Evolutionary conservation across 768 basidiomycete species (phyloP), one percentile per base, ranked within the genome.

Genomic region (Pulveroboletus ravenelii): DNA sequence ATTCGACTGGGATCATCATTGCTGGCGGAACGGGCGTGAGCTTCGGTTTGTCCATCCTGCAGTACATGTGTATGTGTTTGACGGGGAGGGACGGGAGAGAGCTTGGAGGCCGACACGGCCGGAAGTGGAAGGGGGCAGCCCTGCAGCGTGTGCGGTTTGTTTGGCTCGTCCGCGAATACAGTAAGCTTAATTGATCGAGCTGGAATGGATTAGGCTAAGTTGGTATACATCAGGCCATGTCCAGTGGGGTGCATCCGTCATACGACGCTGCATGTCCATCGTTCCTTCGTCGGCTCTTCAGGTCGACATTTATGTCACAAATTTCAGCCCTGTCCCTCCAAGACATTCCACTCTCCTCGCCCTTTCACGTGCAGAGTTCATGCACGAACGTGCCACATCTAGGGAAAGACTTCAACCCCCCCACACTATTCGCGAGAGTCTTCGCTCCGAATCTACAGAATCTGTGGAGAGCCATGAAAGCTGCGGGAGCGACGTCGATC

Each of bases 11-110:
- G 4, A 48, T 86, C 34, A 76, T 90, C 59, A 74, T 89, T 42
- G 75, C 78, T 1, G 89, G 87, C 13, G 88, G 88, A 17, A 83
- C 83, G 0, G 88, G 88, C 4, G 82, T 87, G n/a, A 80, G 79
- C 51, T 90, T 85, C 60, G 86, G 81, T 5, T 60, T 84, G 25
- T 74, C 83, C 4, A 71, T 89, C 5, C 70, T 90, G 51, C 80
- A 87, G 62, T 82, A 82, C 56, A 54, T 85, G 23, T 83, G 78
- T 55, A 65, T 78, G 49, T 78, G 78, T 51, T 67, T 89, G 60
- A 72, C 79, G 1, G 79, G 77, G 34, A 71, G 82, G 53, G 74
- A 83, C 42, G 78, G 79, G 6, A 64, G 60, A 50, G 63, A 65
- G 50, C 62, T 82, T 12, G 81, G 80, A 13, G 77, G 78, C 7